Evolutionary conservation across 2,329 filamentous ascomycete species (phyloP), one percentile per base, ranked within the genome.

Genomic region (Aspergillus luchuensis): DNA sequence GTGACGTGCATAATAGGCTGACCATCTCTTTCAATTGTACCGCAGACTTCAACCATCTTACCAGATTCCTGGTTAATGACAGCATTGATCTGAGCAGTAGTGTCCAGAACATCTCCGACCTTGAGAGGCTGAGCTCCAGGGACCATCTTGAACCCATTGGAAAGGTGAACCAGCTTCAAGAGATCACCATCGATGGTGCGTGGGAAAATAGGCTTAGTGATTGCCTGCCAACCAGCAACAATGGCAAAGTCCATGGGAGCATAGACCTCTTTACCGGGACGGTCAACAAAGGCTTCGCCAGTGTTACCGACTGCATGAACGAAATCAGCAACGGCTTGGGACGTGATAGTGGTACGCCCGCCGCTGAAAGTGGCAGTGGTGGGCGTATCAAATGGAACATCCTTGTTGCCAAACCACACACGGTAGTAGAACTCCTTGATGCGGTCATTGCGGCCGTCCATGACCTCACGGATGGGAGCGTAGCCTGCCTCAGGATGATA

Each of bases 351-450:
- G 5, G 92, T 87, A 68, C 89, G 88, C 66, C 95, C 95, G 73
- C 95, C 95, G 67, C 95, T 91, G 73, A 99, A 99, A 68, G 88
- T 89, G 73, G 91, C 90, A 5, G 91, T 93, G 56, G 97, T 91
- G 38, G 91, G 84, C 15, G 90, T 89, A 70, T 97, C 89, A 58
- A 97, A 91, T 58, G 96, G 89, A 54, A 96, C 84, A 47, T 84
- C 79, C 72, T 97, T 93, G 62, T 93, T 85, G 45, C 92, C 95
- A 70, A 99, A 99, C 95, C 95, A 99, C 67, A 96, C 89, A 69
- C 89, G 89, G 88, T 96, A 99, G 84, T 99, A 99, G 77, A 99
- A 99, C 78, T 97, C 91, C 84, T 99, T 99, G 83, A 99, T 98
- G 66, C 92, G 91, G 74, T 99, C 94, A 75, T 99, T 99, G 73